These are phyloP conservation scores for Fraxinus platypoda DNA, from an alignment of 305 asterid genomes.

Conservation along the genomic window DNA sequence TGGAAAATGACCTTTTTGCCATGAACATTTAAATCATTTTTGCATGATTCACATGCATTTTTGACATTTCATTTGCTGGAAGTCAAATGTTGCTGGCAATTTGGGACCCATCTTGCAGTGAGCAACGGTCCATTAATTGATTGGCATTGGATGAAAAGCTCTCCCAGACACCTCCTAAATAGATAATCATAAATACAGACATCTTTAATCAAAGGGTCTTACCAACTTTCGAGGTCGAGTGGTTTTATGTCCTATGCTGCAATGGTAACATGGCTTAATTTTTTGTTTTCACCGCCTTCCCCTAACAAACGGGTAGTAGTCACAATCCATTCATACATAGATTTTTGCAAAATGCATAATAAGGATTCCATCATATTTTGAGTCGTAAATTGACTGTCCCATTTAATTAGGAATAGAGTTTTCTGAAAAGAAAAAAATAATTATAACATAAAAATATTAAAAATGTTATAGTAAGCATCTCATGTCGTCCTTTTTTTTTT, in stretches of 20 bases:
- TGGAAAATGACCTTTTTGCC: too few species aligned
- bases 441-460: too few species aligned
- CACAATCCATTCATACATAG: background rate
- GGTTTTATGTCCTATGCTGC: background rate
- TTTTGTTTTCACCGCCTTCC: background rate
- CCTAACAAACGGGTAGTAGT: background rate
- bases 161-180: too few species aligned
- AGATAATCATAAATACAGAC: too few species aligned
- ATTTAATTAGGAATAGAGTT: background rate
- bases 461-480: background rate
- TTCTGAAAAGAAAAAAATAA: background rate
- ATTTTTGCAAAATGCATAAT: background rate
- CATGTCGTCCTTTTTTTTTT: background rate
- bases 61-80: too few species aligned
- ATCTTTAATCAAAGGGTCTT: background rate
- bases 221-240: background rate
- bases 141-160: too few species aligned
- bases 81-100: too few species aligned
- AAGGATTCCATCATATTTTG: background rate
- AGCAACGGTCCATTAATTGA: too few species aligned
- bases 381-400: background rate
- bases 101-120: too few species aligned
- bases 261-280: too few species aligned
- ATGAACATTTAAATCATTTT: too few species aligned
- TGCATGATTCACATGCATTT: too few species aligned